Percentiles rank a stretch among this genome's conserved stretches.
These are phyloP conservation scores for Onygenales sp. DNA, from an alignment of 2,329 filamentous ascomycete species.

Conservation along the genomic window DNA sequence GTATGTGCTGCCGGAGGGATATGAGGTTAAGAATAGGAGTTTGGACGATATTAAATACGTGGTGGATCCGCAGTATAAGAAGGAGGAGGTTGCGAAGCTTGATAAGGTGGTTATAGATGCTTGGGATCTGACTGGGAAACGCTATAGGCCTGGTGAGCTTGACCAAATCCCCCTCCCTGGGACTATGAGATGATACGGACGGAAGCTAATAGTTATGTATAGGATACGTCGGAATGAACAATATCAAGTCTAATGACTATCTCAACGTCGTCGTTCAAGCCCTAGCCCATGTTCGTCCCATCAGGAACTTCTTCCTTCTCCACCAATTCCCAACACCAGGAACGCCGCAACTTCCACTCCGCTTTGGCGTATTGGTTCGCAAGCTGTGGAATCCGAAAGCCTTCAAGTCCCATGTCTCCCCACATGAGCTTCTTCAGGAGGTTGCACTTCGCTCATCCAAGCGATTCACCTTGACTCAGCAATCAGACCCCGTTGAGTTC, in stretches of 20 bases:
- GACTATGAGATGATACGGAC: background rate
- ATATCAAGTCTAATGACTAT: conserved; percentile 99
- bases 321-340: conserved; percentile 60
- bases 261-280: conserved; percentile 91
- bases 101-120: conserved; percentile 54
- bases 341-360: conserved; percentile 70
- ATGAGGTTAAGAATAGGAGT: conserved; percentile 89
- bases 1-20: conserved; percentile 71
- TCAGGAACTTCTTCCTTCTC: conserved; percentile 86
- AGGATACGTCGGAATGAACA: conserved; percentile 96
- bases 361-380: conserved; percentile 80
- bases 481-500: conserved; percentile 94
- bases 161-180: background rate
- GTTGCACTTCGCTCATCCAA: conserved; percentile 84
- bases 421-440: conserved; percentile 93
- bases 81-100: conserved; percentile 67
- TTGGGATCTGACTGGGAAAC: conserved; percentile 71
- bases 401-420: conserved; percentile 94
- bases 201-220: conserved; percentile 1
- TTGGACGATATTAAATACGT: conserved; percentile 98
- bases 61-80: conserved; percentile 78
- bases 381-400: conserved; percentile 98
- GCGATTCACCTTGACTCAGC: conserved; percentile 78
- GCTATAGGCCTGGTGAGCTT: conserved; percentile 64
- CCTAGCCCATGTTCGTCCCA: conserved; percentile 75